These are phyloP conservation scores for Chlorella sorokiniana DNA, from an alignment of 139 green algal species.

Conservation along the genomic window DNA sequence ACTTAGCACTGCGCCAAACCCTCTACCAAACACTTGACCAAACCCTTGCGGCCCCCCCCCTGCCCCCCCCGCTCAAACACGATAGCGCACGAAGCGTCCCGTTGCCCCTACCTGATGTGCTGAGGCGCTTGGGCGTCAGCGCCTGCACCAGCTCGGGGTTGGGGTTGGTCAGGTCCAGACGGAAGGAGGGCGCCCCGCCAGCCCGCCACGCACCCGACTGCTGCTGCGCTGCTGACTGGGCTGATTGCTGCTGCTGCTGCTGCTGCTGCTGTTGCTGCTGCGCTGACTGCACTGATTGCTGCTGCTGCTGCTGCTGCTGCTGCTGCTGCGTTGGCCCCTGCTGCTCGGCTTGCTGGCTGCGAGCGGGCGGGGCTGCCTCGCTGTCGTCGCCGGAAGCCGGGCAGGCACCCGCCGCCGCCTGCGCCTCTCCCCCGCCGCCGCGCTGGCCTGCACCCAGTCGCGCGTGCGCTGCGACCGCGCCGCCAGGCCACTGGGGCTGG, in stretches of 20 bases:
- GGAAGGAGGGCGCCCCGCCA: constrained; percentile 8
- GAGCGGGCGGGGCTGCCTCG: background rate
- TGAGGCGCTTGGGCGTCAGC: background rate
- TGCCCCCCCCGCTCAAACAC: too few species aligned
- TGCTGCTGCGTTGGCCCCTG: background rate
- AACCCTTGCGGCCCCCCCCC: too few species aligned
- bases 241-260: constrained; percentile 2
- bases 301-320: background rate
- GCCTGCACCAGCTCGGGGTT: constrained; percentile 13
- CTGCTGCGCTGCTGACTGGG: background rate
- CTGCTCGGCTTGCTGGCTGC: background rate
- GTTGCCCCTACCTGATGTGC: background rate
- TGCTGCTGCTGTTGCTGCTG: background rate
- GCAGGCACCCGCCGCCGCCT: background rate
- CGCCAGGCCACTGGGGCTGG: background rate
- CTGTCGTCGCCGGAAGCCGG: too few species aligned
- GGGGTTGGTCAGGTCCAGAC: constrained; percentile 20
- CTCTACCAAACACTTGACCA: too few species aligned
- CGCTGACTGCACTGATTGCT: too few species aligned
- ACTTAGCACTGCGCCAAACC: too few species aligned
- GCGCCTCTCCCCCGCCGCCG: background rate
- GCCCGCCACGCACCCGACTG: background rate
- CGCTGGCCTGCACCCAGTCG: constrained; percentile 25
- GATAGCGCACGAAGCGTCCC: too few species aligned
- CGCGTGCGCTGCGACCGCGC: constrained; percentile 10